Evolutionary conservation across 1,139 yeast genomes (phyloP).

Genomic region (Scheffersomyces titani): DNA sequence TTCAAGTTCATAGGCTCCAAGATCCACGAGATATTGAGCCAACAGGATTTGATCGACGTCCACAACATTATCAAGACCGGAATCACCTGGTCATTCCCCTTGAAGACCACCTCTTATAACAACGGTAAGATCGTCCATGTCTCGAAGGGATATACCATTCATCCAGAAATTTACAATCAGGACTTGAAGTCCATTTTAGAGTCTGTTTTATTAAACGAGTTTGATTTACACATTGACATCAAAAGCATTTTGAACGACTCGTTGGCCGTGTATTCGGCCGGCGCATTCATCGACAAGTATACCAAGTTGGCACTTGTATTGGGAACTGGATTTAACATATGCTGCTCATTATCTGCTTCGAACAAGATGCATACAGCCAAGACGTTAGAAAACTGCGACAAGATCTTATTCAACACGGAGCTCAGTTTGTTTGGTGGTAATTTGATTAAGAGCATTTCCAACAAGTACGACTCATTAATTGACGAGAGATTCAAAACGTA

Average conservation of each 20-base stretch:
- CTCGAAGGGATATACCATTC: constrained; percentile 52
- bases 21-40: constrained; percentile 29
- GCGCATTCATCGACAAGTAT: constrained; percentile 37
- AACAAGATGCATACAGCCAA: constrained; percentile 22
- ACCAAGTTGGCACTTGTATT: constrained; percentile 46
- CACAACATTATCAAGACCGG: constrained; percentile 38
- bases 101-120: constrained; percentile 44
- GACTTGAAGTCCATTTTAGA: constrained; percentile 48
- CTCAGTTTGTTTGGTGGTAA: constrained; percentile 43
- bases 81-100: constrained; percentile 62
- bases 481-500: constrained; percentile 34
- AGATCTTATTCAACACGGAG: constrained; percentile 40
- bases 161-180: constrained; percentile 36
- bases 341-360: constrained; percentile 35
- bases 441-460: constrained; percentile 30
- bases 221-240: constrained; percentile 29
- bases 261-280: constrained; percentile 50
- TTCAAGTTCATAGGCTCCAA: constrained; percentile 42
- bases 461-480: constrained; percentile 37
- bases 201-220: constrained; percentile 23
- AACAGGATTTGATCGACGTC: constrained; percentile 25
- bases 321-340: constrained; percentile 49
- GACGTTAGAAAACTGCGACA: constrained; percentile 17
- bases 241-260: constrained; percentile 44
- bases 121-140: constrained; percentile 48